phyloP scores from a whole-genome alignment of 2,329 filamentous ascomycete species.

The Alternaria brassicicola region DNA sequence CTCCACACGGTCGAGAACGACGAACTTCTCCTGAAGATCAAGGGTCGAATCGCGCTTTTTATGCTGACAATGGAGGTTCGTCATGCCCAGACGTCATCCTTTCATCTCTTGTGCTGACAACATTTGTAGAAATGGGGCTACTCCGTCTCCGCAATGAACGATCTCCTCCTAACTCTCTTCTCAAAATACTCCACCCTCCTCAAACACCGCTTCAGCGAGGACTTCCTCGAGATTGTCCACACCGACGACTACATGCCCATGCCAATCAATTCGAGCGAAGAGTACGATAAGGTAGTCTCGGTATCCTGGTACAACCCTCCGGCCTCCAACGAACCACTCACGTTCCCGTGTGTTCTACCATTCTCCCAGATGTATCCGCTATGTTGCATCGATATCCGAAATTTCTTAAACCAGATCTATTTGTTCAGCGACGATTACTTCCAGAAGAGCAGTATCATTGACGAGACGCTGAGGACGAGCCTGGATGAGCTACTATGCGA shows the following conservation, averaged over 20 bases:
- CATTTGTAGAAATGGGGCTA: slow-evolving; percentile 79
- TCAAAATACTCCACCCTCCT: slow-evolving; percentile 92
- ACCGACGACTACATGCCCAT: slow-evolving; percentile 99
- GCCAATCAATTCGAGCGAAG: slow-evolving; percentile 87
- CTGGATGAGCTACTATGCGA: slow-evolving; percentile 93
- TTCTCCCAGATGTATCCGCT: slow-evolving; percentile 99
- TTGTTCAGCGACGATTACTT: slow-evolving; percentile 98
- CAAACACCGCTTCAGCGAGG: slow-evolving; percentile 89
- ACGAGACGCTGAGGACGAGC: slow-evolving; percentile 84
- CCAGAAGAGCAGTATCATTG: slow-evolving; percentile 85
- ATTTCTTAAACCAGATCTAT: slow-evolving; percentile 98
- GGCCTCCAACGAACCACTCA: slow-evolving; percentile 60
- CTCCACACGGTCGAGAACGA: slow-evolving; percentile 83
- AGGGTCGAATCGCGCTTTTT: slow-evolving; percentile 89
- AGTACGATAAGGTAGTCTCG: slow-evolving; percentile 94
- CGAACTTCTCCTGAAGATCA: slow-evolving; percentile 90
- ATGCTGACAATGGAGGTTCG: slow-evolving; percentile 96
- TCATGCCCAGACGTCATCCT: background rate
- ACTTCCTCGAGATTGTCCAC: slow-evolving; percentile 89
- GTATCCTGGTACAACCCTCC: slow-evolving; percentile 90
- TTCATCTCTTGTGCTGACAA: slow-evolving; percentile 8
- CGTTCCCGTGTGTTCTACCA: slow-evolving; percentile 90
- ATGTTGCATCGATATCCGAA: slow-evolving; percentile 96
- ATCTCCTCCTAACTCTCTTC: slow-evolving; percentile 85
- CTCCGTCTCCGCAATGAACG: slow-evolving; percentile 78